Percentiles rank a stretch among this genome's conserved stretches.
Evolutionary conservation across 129 eudicot species (phyloP).

Genomic region (Centrapalus pauciflorus): DNA sequence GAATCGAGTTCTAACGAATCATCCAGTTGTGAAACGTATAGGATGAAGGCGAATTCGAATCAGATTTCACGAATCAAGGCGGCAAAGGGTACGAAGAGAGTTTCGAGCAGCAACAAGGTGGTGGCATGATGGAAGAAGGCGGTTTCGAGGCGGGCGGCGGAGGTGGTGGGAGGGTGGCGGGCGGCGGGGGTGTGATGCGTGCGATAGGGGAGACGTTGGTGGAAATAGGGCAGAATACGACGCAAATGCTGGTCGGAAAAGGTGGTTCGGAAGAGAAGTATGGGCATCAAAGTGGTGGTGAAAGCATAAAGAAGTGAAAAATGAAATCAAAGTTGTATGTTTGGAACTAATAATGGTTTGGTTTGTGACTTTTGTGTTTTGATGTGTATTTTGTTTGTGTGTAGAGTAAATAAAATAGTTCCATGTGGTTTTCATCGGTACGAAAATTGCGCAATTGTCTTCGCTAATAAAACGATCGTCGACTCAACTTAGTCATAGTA

Average conservation of each 20-base stretch:
- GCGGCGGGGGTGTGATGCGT: slow-evolving; percentile 36
- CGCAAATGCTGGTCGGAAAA: slow-evolving; percentile 46
- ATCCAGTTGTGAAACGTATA: slow-evolving; percentile 8
- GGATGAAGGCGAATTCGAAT: slow-evolving; percentile 3
- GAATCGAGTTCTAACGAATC: background rate
- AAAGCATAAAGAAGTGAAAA: background rate
- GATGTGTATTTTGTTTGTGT: background rate
- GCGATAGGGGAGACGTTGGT: slow-evolving; percentile 73
- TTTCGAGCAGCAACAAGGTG: background rate
- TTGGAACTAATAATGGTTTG: too few relatives aligned
- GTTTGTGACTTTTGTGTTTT: too few relatives aligned
- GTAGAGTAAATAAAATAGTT: background rate
- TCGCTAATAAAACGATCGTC: too few relatives aligned
- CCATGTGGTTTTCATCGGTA: background rate
- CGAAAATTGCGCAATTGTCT: too few relatives aligned
- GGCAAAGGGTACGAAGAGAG: background rate
- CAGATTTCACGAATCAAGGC: background rate
- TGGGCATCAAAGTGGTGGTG: background rate
- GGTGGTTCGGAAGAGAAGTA: background rate
- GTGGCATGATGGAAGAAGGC: background rate
- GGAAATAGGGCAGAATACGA: slow-evolving; percentile 73
- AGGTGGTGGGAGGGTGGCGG: background rate
- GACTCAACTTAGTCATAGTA: too few relatives aligned
- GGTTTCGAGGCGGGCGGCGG: background rate
- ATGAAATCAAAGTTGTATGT: too few relatives aligned